These are phyloP conservation scores for Boletus holoroseus DNA, from an alignment of 1,284 basidiomycete genomes.

Conservation along the genomic window DNA sequence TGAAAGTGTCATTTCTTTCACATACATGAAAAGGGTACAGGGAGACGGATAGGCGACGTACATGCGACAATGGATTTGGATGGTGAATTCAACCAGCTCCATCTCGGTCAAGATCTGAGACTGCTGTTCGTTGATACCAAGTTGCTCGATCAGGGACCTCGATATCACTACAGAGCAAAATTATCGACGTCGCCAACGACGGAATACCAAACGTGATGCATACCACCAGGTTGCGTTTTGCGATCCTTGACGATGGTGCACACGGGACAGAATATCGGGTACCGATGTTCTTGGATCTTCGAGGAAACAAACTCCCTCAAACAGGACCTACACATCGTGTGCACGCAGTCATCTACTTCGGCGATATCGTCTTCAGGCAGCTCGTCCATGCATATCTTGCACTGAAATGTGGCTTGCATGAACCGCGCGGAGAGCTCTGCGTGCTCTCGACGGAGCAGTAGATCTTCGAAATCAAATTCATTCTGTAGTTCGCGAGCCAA, in stretches of 20 bases:
- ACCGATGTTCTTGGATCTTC: conserved; percentile 49
- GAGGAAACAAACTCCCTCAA: conserved; percentile 41
- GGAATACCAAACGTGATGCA: conserved; percentile 15
- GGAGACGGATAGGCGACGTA: not conserved
- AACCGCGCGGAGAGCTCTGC: conserved; percentile 33
- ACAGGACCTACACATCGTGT: conserved; percentile 54
- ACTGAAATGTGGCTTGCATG: conserved; percentile 35
- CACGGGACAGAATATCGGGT: conserved; percentile 57
- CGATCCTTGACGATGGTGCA: conserved; percentile 37
- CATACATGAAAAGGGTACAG: no score
- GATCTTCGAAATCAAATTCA: conserved; percentile 44
- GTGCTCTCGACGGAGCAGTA: conserved; percentile 38
- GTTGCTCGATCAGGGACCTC: conserved; percentile 38
- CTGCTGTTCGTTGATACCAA: conserved; percentile 47
- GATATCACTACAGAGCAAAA: conserved; percentile 36
- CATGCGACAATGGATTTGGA: conserved; percentile 39
- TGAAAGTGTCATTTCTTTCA: conserved; percentile 1
- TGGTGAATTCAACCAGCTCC: conserved; percentile 48
- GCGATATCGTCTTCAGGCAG: conserved; percentile 44
- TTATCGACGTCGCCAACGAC: not conserved
- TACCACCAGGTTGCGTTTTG: conserved; percentile 37
- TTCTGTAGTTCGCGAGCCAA: conserved; percentile 37
- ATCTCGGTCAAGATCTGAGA: conserved; percentile 50
- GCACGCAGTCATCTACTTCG: conserved; percentile 43
- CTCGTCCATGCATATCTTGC: conserved; percentile 54